These are phyloP conservation scores for Annona cherimola DNA, from an alignment of 164 flowering plant species.

Conservation along the genomic window DNA sequence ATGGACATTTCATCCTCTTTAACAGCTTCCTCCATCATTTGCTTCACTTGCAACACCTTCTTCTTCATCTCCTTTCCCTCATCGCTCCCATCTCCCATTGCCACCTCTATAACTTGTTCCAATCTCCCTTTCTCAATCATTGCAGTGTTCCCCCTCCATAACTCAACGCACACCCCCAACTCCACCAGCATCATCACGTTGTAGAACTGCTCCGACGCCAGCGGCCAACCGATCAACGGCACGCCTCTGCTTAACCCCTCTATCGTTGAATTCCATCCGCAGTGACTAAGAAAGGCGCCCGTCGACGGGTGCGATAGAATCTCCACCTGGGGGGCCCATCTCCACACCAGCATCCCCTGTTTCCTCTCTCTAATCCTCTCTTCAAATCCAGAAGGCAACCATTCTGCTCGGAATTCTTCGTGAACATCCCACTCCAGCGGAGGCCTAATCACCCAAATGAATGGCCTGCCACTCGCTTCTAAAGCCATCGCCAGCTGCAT, in stretches of 20 bases:
- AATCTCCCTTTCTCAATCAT: not conserved
- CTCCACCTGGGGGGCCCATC: slow-evolving; percentile 14
- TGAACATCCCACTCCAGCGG: slow-evolving; percentile 20
- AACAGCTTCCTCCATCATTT: slow-evolving; percentile 5
- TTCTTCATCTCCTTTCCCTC: slow-evolving; percentile 8
- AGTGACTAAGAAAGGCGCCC: slow-evolving; percentile 14
- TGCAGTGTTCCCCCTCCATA: slow-evolving; percentile 2
- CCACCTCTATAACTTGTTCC: slow-evolving; percentile 4
- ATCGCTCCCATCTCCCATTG: slow-evolving; percentile 7
- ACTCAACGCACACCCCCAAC: slow-evolving; percentile 13
- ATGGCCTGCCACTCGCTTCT: slow-evolving; percentile 36
- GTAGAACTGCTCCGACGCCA: slow-evolving; percentile 9
- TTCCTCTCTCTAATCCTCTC: slow-evolving; percentile 6
- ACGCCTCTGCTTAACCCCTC: slow-evolving; percentile 12
- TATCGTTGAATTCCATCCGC: slow-evolving; percentile 17
- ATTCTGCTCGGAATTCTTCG: slow-evolving; percentile 18
- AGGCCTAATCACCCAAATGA: slow-evolving; percentile 37
- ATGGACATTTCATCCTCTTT: slow-evolving; percentile 1
- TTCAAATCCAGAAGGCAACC: slow-evolving; percentile 20
- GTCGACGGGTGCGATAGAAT: slow-evolving; percentile 11
- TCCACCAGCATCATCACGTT: slow-evolving; percentile 13
- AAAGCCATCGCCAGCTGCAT: slow-evolving; percentile 50
- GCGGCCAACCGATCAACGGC: slow-evolving; percentile 17
- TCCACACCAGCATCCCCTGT: slow-evolving; percentile 6
- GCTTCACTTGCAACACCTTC: slow-evolving; percentile 4